These are phyloP conservation scores for Saitozyma podzolica DNA, from an alignment of 768 basidiomycete species.

Conservation along the genomic window DNA sequence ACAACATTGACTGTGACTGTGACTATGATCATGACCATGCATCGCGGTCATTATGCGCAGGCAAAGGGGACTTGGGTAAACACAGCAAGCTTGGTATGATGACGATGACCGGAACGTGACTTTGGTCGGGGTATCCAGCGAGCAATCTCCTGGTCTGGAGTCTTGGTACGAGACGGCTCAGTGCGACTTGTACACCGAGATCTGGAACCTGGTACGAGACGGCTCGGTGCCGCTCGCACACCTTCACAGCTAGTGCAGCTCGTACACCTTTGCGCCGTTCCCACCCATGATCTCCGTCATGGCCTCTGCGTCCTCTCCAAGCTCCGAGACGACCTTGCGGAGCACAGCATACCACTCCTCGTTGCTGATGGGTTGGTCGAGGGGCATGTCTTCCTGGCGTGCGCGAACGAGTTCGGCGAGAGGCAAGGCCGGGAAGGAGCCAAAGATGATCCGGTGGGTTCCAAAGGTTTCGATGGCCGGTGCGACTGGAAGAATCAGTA, in stretches of 20 bases:
- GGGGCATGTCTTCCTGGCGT: constrained; percentile 4
- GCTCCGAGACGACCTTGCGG: constrained; percentile 22
- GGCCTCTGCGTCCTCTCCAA: constrained; percentile 39
- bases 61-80: no score
- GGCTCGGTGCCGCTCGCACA: no score
- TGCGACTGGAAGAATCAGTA: constrained; percentile 24
- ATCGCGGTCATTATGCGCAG: no score
- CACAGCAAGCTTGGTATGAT: no score
- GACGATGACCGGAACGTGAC: no score
- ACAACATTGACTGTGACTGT: no score
- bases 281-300: constrained; percentile 34
- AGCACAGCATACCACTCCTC: constrained; percentile 41
- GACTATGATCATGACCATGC: no score
- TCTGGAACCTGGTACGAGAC: no score
- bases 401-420: constrained; percentile 11
- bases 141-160: no score
- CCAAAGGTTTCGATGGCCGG: constrained; percentile 50
- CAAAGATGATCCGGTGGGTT: constrained; percentile 46
- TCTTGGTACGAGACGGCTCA: no score
- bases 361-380: constrained; percentile 25
- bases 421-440: constrained; percentile 33
- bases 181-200: no score
- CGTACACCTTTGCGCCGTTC: constrained; percentile 34
- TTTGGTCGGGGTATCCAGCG: no score
- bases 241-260: constrained; percentile 1